Conservation (phyloP, 1,284 basidiomycete genomes). For the Sutorius eximius region DNA sequence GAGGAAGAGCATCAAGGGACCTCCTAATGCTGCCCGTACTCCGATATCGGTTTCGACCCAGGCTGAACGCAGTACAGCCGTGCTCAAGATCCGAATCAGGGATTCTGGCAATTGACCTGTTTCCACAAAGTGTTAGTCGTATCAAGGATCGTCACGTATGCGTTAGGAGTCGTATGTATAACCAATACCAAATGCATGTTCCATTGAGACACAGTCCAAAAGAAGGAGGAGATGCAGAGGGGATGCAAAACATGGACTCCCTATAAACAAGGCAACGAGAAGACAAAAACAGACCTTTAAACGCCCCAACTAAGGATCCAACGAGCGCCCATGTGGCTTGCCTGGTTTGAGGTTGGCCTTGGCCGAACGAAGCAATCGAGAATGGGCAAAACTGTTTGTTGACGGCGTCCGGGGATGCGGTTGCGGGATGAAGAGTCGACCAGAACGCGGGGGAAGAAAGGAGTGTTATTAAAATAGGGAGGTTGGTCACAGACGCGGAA, state of each 20-base stretch:
- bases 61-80: conserved; percentile 66
- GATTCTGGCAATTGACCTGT: conserved; percentile 42
- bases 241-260: neutral
- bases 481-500: conserved; percentile 5
- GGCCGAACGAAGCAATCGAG: conserved; percentile 52
- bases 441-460: conserved; percentile 58
- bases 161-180: neutral
- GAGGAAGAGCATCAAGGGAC: conserved; percentile 69
- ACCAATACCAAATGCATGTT: neutral
- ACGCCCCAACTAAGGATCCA: conserved; percentile 38
- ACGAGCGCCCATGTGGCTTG: conserved; percentile 61
- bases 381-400: conserved; percentile 40
- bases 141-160: neutral
- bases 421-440: conserved; percentile 52
- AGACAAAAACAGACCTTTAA: conserved; percentile 43
- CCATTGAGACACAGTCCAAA: neutral
- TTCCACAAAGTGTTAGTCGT: conserved; percentile 2
- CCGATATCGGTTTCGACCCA: conserved; percentile 74
- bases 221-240: neutral
- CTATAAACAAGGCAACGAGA: neutral
- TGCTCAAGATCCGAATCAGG: conserved; percentile 49
- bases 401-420: neutral
- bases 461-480: conserved; percentile 36
- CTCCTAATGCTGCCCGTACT: conserved; percentile 70
- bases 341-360: conserved; percentile 65